Percentiles rank a stretch among this genome's conserved stretches.
Conservation (phyloP, 768 basidiomycete genomes). For the Paxillus rubicundulus region DNA sequence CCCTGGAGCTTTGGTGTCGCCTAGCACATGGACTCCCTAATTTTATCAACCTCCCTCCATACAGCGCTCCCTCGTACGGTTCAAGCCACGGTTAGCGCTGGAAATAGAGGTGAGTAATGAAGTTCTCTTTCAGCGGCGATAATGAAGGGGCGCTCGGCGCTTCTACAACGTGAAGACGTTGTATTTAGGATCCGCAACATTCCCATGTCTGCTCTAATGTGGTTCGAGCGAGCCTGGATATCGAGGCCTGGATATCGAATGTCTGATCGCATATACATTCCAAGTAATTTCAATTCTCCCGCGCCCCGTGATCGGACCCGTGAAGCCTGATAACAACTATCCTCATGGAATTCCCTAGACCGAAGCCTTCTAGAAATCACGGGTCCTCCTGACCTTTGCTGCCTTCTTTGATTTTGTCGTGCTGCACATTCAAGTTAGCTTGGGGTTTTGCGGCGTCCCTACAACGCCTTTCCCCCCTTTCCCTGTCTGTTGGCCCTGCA, state of each 20-base stretch:
- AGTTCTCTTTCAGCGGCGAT: slow-evolving; percentile 14
- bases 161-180: slow-evolving; percentile 17
- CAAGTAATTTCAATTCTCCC: not conserved
- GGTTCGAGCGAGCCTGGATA: not conserved
- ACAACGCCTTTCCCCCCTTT: slow-evolving; percentile 1
- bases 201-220: not conserved
- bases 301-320: not conserved
- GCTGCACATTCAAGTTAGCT: not conserved
- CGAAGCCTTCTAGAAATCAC: not conserved
- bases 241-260: too few relatives aligned
- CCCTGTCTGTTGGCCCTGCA: not conserved
- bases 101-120: slow-evolving; percentile 18
- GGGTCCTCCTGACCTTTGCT: not conserved
- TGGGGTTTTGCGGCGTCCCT: not conserved
- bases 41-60: slow-evolving; percentile 5
- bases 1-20: slow-evolving; percentile 2
- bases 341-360: not conserved
- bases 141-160: not conserved
- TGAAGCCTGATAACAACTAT: not conserved
- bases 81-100: slow-evolving; percentile 8
- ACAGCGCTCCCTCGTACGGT: not conserved
- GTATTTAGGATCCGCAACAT: not conserved
- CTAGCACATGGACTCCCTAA: slow-evolving; percentile 9
- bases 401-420: not conserved
- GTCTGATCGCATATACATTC: not conserved